Conservation (phyloP, 1,284 basidiomycete species). For the Puccinia novopanici region DNA sequence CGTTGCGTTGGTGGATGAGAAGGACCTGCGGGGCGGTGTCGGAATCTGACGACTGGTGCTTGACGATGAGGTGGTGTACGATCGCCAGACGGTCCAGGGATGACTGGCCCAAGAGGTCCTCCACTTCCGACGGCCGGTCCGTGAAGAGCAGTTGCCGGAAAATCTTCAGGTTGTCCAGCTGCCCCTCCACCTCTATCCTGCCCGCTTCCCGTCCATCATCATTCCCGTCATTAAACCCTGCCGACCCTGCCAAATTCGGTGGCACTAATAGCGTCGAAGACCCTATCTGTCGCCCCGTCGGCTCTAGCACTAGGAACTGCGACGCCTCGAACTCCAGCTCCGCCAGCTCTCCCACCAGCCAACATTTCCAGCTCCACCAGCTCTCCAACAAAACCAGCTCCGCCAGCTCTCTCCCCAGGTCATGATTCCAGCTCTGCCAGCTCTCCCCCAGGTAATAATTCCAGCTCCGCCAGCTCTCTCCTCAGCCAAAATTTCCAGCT, state of each 20-base stretch:
- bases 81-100: not conserved
- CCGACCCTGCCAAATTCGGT: slow-evolving; percentile 28
- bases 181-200: slow-evolving; percentile 64
- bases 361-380: no score
- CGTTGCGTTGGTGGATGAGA: slow-evolving; percentile 80
- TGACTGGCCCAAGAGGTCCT: not conserved
- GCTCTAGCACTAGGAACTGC: slow-evolving; percentile 55
- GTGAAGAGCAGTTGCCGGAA: slow-evolving; percentile 66
- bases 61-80: slow-evolving; percentile 20
- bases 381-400: no score
- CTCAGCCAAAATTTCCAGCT: no score
- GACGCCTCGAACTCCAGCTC: slow-evolving; percentile 79
- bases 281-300: slow-evolving; percentile 31
- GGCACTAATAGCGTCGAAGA: slow-evolving; percentile 11
- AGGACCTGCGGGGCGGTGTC: slow-evolving; percentile 56
- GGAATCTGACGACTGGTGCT: not conserved
- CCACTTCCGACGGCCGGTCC: not conserved
- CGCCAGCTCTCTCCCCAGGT: no score
- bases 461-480: no score
- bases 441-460: no score
- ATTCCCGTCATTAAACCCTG: slow-evolving; percentile 64
- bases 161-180: slow-evolving; percentile 75
- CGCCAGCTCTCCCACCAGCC: slow-evolving; percentile 90
- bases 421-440: no score
- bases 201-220: slow-evolving; percentile 69